Conservation (phyloP, 2,329 filamentous ascomycete genomes). For the Colletotrichum kahawae region DNA sequence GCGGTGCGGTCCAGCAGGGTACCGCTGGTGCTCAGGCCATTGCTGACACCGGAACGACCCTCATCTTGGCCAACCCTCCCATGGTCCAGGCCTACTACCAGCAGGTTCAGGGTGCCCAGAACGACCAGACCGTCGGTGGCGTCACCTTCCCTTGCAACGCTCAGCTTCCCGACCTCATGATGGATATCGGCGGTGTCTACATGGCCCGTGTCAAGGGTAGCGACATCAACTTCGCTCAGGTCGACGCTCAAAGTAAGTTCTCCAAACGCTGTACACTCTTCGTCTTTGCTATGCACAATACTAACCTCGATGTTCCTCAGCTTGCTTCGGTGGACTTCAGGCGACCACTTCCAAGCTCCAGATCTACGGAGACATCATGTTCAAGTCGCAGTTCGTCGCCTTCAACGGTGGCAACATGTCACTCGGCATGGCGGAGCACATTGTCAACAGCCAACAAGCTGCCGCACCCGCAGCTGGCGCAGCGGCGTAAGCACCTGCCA, state of each 20-base stretch:
- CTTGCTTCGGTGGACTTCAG: constrained; percentile 74
- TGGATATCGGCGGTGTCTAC: constrained; percentile 62
- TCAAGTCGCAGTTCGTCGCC: constrained; percentile 65
- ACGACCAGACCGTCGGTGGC: constrained; percentile 45
- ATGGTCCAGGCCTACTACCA: constrained; percentile 56
- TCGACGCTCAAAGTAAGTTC: constrained; percentile 54
- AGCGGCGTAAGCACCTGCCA: constrained; percentile 20
- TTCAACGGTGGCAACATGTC: constrained; percentile 62
- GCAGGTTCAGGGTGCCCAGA: constrained; percentile 46
- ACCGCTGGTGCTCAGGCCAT: constrained; percentile 50
- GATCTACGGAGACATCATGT: constrained; percentile 68
- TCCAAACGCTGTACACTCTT: constrained; percentile 8
- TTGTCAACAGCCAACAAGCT: constrained; percentile 7
- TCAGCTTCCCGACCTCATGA: constrained; percentile 50
- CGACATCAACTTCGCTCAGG: constrained; percentile 57
- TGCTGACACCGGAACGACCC: constrained; percentile 66
- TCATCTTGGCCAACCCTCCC: constrained; percentile 62
- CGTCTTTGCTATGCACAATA: neutral
- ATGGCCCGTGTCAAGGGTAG: constrained; percentile 61
- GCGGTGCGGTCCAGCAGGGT: constrained; percentile 37
- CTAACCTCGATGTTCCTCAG: constrained; percentile 29
- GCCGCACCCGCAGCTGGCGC: constrained; percentile 4
- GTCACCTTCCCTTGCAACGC: constrained; percentile 52
- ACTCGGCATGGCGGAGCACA: constrained; percentile 50
- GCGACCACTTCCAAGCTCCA: constrained; percentile 59